phyloP scores from a whole-genome alignment of 441 rosid genomes.

The Theobroma grandiflorum region DNA sequence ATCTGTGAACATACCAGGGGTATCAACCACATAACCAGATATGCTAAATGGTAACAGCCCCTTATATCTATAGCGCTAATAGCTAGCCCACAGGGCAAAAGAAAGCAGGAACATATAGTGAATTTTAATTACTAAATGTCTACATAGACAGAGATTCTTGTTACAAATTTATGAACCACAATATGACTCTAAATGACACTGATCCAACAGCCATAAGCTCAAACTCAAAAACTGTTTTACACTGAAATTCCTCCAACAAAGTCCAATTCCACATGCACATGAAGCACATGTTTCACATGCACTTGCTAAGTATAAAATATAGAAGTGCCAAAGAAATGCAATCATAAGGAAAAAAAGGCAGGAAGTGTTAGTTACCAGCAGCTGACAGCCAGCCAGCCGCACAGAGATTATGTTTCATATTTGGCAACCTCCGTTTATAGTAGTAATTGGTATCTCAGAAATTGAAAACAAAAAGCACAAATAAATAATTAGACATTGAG shows the following conservation, averaged over 20 bases:
- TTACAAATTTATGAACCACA: neutral
- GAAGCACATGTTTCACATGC: neutral
- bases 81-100: neutral
- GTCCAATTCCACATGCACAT: neutral
- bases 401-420: neutral
- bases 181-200: neutral
- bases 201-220: neutral
- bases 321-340: neutral
- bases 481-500: neutral
- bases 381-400: neutral
- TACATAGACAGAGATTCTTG: neutral
- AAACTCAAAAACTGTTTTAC: neutral
- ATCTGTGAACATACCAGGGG: neutral
- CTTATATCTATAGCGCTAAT: neutral
- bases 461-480: neutral
- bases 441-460: neutral
- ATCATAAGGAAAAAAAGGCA: neutral
- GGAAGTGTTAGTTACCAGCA: neutral
- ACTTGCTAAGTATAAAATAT: neutral
- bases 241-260: neutral
- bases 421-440: neutral
- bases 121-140: neutral
- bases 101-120: neutral
- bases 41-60: neutral
- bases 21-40: neutral